Evolutionary conservation across 129 eudicot species (phyloP).

Genomic region (Helichrysum umbraculigerum): DNA sequence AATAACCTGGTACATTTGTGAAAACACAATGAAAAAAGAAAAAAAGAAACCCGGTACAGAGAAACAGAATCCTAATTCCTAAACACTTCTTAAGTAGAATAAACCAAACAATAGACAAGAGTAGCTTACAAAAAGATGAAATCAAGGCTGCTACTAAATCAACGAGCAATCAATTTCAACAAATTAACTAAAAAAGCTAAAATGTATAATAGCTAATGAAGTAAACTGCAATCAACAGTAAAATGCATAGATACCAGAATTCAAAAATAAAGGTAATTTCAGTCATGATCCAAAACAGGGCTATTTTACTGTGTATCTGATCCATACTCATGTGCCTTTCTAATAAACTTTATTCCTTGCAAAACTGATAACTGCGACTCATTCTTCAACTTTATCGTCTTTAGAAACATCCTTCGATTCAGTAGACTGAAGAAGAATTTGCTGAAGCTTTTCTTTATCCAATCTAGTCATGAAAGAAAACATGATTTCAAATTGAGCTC

Average conservation of each 20-base stretch:
- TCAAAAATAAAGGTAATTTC: neutral
- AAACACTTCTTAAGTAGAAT: neutral
- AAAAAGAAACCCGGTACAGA: neutral
- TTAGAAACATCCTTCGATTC: constrained; percentile 53
- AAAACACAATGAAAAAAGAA: no score
- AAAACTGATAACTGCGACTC: neutral
- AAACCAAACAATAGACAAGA: neutral
- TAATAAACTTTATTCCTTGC: neutral
- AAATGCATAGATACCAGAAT: neutral
- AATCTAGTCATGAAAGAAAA: constrained; percentile 34
- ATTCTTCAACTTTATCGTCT: constrained; percentile 64
- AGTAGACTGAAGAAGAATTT: constrained; percentile 11
- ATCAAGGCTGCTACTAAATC: constrained; percentile 36
- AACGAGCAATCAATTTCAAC: no score
- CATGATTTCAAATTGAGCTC: constrained; percentile 42
- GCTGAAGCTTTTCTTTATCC: constrained; percentile 33
- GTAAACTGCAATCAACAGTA: neutral
- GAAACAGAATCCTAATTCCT: neutral
- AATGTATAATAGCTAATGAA: neutral
- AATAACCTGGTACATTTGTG: neutral
- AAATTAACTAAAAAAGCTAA: neutral
- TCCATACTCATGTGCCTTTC: constrained; percentile 42
- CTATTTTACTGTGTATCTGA: neutral
- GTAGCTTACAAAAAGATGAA: constrained; percentile 63
- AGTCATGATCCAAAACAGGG: constrained; percentile 6